Conservation (phyloP, 495 filamentous ascomycete genomes). For the Penicillium egyptiacum region DNA sequence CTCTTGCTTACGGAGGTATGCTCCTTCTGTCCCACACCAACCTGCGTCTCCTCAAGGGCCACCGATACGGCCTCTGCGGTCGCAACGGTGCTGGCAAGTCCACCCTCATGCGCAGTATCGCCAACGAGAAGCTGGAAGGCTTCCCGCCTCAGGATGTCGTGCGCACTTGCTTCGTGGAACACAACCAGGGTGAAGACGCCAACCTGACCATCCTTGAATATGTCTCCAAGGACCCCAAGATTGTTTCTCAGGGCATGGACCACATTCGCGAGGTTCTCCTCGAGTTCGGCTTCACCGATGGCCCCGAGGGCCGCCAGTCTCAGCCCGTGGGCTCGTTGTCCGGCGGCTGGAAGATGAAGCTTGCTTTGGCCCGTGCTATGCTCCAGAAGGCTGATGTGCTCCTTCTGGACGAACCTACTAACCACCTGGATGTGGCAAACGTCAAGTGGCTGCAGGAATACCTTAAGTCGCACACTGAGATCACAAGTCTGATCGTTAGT, state of each 20-base stretch:
- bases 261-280: constrained; percentile 79
- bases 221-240: constrained; percentile 76
- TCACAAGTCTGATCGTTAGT: constrained; percentile 94
- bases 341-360: constrained; percentile 99
- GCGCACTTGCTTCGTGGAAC: constrained; percentile 96
- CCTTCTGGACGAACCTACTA: constrained; percentile 96
- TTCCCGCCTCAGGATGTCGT: constrained; percentile 91
- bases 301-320: constrained; percentile 81
- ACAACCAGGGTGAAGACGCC: constrained; percentile 96
- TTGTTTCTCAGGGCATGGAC: constrained; percentile 70
- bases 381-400: constrained; percentile 93
- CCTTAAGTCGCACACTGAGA: constrained; percentile 91
- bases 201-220: constrained; percentile 94
- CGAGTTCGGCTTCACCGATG: constrained; percentile 90
- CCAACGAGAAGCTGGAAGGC: constrained; percentile 91
- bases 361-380: constrained; percentile 95
- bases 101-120: constrained; percentile 95
- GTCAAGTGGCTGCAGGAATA: constrained; percentile 96
- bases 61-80: constrained; percentile 94
- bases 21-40: constrained; percentile 96
- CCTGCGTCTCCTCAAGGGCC: constrained; percentile 88
- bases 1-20: constrained; percentile 97
- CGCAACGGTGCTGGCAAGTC: constrained; percentile 98
- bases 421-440: constrained; percentile 95
- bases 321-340: constrained; percentile 91